Evolutionary conservation across 768 basidiomycete genomes (phyloP), one percentile per base, ranked within the genome.

Genomic region (Artomyces pyxidatus): DNA sequence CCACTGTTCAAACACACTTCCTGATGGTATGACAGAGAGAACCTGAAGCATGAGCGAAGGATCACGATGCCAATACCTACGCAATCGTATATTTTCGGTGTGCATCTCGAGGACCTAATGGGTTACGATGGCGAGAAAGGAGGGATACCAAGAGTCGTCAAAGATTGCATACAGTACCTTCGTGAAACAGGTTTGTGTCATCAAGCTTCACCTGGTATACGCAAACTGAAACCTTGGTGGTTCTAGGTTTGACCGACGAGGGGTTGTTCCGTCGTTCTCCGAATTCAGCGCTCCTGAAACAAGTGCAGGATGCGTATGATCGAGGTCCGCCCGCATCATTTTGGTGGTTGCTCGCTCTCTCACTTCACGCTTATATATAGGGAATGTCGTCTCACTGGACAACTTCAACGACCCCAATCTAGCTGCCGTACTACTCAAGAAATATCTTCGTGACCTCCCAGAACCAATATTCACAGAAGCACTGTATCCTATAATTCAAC

Each of bases 241-340:
- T 42, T 37, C 30, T 46, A 72, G 87, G 63, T 47, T 48, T 92
- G 67, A 67, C 78, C 21, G 80, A 86, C 27, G 86, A 88, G 52
- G 90, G 90, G 0, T 67, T 93, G 2, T 93, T 93, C 64, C 74
- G 90, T 47, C 75, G 88, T n/a, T 89, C 86, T 5, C 85, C 89
- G 1, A 79, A 74, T 46, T 84, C 85, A 9, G 72, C 71, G 1
- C 61, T 88, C 56, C 70, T 92, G 23, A 78, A 73, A 50, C 81
- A 88, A 51, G 88, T 83, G 10, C 80, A 86, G 58, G 83, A 88
- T 27, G 90, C 89, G 2, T 92, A 92, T 58, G 87, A 93, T 60
- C 70, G 90, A 65, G 89, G 88, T 80, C 48, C 25, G 58, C 23
- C 22, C 3, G 14, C 35, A 42, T 41, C n/a, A 42, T 42, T 26